A percentile compares a stretch with the other conserved stretches of the same genome.
Evolutionary conservation across 2,329 filamentous ascomycete species (phyloP).

Genomic region (Pseudocercospora fijiensis): DNA sequence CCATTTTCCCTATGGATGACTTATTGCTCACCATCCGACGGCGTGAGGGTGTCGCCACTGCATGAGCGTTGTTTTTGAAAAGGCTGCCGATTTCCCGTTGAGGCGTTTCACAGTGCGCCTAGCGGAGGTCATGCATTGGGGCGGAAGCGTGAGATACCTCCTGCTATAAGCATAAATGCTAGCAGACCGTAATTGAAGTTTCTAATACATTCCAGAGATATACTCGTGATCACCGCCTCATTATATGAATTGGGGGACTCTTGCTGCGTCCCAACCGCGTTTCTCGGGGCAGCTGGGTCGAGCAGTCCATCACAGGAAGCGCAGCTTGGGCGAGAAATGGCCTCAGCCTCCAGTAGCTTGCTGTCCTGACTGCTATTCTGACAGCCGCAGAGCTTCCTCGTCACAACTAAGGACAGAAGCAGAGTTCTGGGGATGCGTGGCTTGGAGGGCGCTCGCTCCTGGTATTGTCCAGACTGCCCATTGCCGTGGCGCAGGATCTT

Average conservation of each 20-base stretch:
- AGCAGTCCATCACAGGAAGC: no score
- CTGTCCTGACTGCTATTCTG: not conserved
- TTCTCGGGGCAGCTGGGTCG: no score
- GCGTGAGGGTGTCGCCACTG: not conserved
- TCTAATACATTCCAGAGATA: not conserved
- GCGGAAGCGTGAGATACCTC: conserved; percentile 3
- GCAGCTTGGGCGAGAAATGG: not conserved
- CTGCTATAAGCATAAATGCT: not conserved
- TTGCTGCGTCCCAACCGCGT: not conserved
- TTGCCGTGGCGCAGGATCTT: not conserved
- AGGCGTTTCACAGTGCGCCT: conserved; percentile 5
- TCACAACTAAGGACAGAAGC: not conserved
- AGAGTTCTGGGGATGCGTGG: no score
- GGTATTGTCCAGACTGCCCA: not conserved
- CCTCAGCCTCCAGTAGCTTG: no score
- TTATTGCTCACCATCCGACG: conserved; percentile 28
- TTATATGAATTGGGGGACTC: no score
- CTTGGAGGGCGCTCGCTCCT: not conserved
- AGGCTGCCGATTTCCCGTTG: not conserved
- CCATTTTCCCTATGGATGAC: conserved; percentile 83
- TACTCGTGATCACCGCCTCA: not conserved
- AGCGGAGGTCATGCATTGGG: conserved; percentile 2
- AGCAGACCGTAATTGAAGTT: not conserved
- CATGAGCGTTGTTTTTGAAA: not conserved
- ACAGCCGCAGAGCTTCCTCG: not conserved